These are phyloP conservation scores for Breviolum minutum DNA, from an alignment of 73 alveolate genomes.

Conservation along the genomic window DNA sequence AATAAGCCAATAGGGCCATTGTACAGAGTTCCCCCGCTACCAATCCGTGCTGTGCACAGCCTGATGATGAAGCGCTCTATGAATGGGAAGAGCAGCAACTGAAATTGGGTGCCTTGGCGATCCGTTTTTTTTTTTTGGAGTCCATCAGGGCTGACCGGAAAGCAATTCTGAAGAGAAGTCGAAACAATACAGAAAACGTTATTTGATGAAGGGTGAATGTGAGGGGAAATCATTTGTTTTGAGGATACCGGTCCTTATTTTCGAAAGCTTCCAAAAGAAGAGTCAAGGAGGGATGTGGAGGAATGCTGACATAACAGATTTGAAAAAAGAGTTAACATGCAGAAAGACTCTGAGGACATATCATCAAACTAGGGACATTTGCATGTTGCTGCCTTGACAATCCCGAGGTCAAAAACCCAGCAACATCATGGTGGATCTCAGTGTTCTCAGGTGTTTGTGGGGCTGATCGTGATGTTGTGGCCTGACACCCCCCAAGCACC, in stretches of 20 bases:
- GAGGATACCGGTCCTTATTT: too few species aligned
- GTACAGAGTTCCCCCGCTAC: too few species aligned
- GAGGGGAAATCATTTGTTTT: too few species aligned
- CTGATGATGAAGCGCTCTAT: slow-evolving; percentile 69
- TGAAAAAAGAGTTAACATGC: too few species aligned
- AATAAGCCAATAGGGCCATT: too few species aligned
- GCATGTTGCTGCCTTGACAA: background rate
- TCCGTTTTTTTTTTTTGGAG: background rate
- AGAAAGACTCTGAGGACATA: too few species aligned
- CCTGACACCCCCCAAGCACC: too few species aligned
- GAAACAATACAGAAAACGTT: background rate
- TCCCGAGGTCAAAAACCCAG: background rate
- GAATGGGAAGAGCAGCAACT: slow-evolving; percentile 62
- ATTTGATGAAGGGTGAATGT: background rate
- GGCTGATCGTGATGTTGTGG: too few species aligned
- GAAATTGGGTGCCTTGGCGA: slow-evolving; percentile 6
- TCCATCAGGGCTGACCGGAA: background rate
- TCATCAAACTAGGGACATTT: too few species aligned
- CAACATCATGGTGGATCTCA: slow-evolving; percentile 32
- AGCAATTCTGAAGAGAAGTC: background rate
- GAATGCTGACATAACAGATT: too few species aligned
- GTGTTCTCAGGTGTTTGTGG: background rate
- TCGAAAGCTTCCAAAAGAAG: too few species aligned
- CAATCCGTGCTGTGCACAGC: background rate
- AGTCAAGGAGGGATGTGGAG: too few species aligned